Conservation (phyloP, 371 early-diverging fungal genomes). For the Mucor velutinosus region DNA sequence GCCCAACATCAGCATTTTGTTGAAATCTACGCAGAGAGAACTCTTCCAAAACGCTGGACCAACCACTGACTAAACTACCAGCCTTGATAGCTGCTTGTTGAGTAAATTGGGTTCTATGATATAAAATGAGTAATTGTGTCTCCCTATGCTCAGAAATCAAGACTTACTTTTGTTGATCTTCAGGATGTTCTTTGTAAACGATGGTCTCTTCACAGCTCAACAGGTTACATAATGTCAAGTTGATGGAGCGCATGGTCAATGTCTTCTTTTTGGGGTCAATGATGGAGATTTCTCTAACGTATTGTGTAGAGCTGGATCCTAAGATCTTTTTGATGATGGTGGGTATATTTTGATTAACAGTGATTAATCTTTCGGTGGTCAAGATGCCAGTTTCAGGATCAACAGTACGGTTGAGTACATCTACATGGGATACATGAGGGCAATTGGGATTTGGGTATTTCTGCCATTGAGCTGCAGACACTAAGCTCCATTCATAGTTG, state of each 20-base stretch:
- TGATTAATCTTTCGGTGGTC: constrained; percentile 83
- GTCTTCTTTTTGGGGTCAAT: constrained; percentile 75
- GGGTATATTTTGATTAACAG: constrained; percentile 83
- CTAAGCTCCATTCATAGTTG: constrained; percentile 77
- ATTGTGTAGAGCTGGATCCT: constrained; percentile 65
- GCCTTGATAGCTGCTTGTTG: constrained; percentile 82
- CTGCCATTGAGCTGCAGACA: constrained; percentile 89
- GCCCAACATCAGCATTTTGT: constrained; percentile 78
- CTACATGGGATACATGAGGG: constrained; percentile 88
- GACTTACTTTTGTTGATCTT: constrained; percentile 35
- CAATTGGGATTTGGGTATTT: constrained; percentile 94
- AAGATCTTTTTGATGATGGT: constrained; percentile 63
- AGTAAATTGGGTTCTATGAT: constrained; percentile 59
- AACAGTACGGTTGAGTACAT: constrained; percentile 76
- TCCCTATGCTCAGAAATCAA: background rate
- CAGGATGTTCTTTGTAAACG: constrained; percentile 67
- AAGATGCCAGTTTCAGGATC: constrained; percentile 83
- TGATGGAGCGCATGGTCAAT: constrained; percentile 71
- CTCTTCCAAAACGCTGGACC: constrained; percentile 80
- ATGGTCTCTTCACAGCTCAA: constrained; percentile 83
- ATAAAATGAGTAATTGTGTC: background rate
- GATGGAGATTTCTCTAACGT: constrained; percentile 81
- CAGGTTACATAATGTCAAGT: constrained; percentile 72
- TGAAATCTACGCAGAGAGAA: constrained; percentile 79
- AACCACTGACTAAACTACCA: constrained; percentile 63